Percentiles rank a stretch among this genome's conserved stretches.
Evolutionary conservation across 805 yeast genomes (phyloP).

Genomic region (Candida morakotiae): DNA sequence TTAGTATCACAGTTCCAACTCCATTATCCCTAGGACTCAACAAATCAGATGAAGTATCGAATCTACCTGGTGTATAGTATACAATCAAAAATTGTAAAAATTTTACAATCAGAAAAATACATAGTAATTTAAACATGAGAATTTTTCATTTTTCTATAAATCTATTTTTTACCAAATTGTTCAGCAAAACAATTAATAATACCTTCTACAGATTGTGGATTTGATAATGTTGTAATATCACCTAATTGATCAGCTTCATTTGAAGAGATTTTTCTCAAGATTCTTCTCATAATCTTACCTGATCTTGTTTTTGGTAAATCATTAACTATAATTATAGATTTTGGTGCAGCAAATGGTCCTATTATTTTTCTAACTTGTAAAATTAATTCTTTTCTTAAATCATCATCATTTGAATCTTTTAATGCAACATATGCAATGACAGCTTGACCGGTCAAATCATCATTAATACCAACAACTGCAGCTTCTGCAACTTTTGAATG

Average conservation of each 20-base stretch:
- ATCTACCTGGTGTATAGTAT: constrained; percentile 38
- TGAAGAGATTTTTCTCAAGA: constrained; percentile 70
- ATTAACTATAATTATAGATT: constrained; percentile 63
- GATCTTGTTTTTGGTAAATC: constrained; percentile 85
- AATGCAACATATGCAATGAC: constrained; percentile 79
- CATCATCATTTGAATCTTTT: constrained; percentile 47
- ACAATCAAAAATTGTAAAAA: constrained; percentile 35
- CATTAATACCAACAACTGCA: constrained; percentile 81
- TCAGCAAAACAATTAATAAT: constrained; percentile 45
- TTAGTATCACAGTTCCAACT: constrained; percentile 22
- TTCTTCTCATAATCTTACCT: constrained; percentile 85
- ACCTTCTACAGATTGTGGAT: constrained; percentile 69
- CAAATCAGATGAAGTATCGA: constrained; percentile 46
- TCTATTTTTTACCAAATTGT: constrained; percentile 40
- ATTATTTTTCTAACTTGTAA: constrained; percentile 73
- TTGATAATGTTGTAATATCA: constrained; percentile 72
- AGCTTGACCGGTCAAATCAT: constrained; percentile 83
- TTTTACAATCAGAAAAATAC: constrained; percentile 28
- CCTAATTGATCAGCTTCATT: constrained; percentile 79
- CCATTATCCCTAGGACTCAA: constrained; percentile 1
- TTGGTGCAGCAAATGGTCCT: constrained; percentile 87
- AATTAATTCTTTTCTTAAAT: constrained; percentile 60
- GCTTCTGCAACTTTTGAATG: constrained; percentile 68
- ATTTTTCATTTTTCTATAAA: neutral
- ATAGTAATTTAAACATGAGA: constrained; percentile 3